These are phyloP conservation scores for Pichia sp. DNA, from an alignment of 1,139 yeast genomes.

Conservation along the genomic window DNA sequence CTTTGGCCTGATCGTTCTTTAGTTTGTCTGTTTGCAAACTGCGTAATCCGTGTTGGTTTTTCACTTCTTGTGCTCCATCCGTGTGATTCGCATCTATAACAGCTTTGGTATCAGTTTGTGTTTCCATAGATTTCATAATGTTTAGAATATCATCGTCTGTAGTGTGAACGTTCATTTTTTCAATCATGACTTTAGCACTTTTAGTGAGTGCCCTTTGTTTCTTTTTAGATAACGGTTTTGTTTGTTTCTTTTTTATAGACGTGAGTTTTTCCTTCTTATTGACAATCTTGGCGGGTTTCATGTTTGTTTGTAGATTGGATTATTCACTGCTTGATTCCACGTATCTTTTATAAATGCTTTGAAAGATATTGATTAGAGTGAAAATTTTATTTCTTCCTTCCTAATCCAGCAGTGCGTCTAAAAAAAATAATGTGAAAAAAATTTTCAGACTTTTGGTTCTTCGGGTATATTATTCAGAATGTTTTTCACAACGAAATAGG, in stretches of 20 bases:
- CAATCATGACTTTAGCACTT: conserved; percentile 31
- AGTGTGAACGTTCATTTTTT: conserved; percentile 39
- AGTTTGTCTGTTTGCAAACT: conserved; percentile 21
- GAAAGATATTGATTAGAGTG: neutral
- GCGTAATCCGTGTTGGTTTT: conserved; percentile 24
- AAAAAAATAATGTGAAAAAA: neutral
- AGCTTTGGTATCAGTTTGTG: conserved; percentile 14
- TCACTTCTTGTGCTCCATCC: conserved; percentile 15
- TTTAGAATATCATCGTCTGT: conserved; percentile 34
- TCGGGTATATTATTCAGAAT: too few relatives aligned
- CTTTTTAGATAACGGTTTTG: conserved; percentile 13
- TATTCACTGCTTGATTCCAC: neutral
- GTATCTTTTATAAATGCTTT: too few relatives aligned
- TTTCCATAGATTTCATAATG: conserved; percentile 19
- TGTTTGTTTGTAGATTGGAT: neutral
- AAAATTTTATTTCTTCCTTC: neutral
- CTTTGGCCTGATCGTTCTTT: conserved; percentile 37
- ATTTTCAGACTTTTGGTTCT: neutral
- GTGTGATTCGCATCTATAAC: conserved; percentile 15
- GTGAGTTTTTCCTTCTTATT: neutral
- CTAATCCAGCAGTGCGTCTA: neutral
- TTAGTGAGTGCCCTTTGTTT: conserved; percentile 14
- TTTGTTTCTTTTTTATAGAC: conserved; percentile 2
- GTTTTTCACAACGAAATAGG: neutral
- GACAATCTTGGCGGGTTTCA: neutral